Base-by-base conservation (phyloP, 2,329 filamentous ascomycete species). In the Fusarium virguliforme region DNA sequence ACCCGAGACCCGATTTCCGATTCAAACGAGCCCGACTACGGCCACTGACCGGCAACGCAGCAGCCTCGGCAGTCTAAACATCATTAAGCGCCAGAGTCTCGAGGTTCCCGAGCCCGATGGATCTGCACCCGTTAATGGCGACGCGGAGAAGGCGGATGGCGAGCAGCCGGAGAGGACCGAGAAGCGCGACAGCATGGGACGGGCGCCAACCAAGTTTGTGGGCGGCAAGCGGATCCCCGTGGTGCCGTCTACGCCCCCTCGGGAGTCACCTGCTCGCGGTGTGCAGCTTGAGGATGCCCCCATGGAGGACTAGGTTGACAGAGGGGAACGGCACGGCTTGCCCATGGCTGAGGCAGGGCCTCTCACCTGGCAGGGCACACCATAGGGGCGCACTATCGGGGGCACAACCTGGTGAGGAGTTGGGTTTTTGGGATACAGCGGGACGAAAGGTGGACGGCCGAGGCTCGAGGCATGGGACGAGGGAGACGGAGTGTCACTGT, bases 1-100 rank as follows among this genome's bases (percentile, higher is more conserved):
- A 6, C 88, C 90, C 30, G 91, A 91, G 77, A 97, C 93, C 8
- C 89, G 94, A 41, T 98, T 97, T 85, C 96, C 94, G 1, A 92
- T 98, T 72, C 87, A 90, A 72, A 90, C 92, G 6, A 89, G 88
- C 71, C 90, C 88, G 67, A 90, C 85, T 51, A 83, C 85, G 62
- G 84, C 82, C 67, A 84, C 79, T 62, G 88, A 85, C 76, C 82
- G 85, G 57, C 84, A 87, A 80, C 85, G 86, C 22, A 78, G 78
- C 72, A 86, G 84, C 76, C 75, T 89, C 59, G 84, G 85, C 58
- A 85, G 87, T 41, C 81, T 88, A 18, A 83, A 81, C 59, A 77
- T 83, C 55, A 77, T 85, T 64, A 90, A 90, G 80, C 85, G 91
- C 70, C 84, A 90, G 51, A 96, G 93, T 77, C 87, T 98, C 3